Conservation (phyloP, 768 basidiomycete genomes). For the Xerocomellus amylosporus region DNA sequence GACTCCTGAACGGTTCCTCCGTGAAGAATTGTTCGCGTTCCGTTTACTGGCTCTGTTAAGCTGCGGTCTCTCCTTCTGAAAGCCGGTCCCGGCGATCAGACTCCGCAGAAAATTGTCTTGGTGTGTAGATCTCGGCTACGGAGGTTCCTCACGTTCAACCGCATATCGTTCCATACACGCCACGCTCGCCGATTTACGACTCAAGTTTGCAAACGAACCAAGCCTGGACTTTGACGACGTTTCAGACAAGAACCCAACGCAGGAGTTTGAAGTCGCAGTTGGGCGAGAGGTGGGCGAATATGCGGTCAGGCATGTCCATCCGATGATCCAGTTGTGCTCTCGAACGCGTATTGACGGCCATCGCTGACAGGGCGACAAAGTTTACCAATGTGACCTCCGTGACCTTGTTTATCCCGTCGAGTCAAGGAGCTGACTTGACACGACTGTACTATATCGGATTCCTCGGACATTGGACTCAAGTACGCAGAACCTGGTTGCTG, state of each 20-base stretch:
- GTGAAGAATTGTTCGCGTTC: constrained; percentile 75
- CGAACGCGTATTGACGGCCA: not conserved
- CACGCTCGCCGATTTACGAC: not conserved
- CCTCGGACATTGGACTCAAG: constrained; percentile 78
- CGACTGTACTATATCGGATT: constrained; percentile 85
- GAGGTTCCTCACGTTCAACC: not conserved
- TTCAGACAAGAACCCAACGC: constrained; percentile 56
- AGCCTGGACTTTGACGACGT: constrained; percentile 81
- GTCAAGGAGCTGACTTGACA: constrained; percentile 74
- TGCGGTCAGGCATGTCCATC: constrained; percentile 60
- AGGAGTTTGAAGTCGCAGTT: constrained; percentile 69
- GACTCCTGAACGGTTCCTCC: constrained; percentile 10
- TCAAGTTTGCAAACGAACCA: constrained; percentile 74
- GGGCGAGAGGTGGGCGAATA: constrained; percentile 83
- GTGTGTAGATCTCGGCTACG: constrained; percentile 41
- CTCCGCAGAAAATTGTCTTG: constrained; percentile 67
- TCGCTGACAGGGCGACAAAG: constrained; percentile 64
- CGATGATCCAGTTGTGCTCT: not conserved
- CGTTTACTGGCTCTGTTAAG: constrained; percentile 86
- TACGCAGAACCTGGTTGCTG: constrained; percentile 25
- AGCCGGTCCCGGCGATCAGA: constrained; percentile 76
- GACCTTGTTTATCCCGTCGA: constrained; percentile 78
- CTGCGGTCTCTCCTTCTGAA: constrained; percentile 81
- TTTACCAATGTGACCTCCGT: constrained; percentile 80
- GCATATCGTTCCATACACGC: not conserved